Evolutionary conservation across 1,284 basidiomycete genomes (phyloP).

Genomic region (Austroboletus rostrupii): DNA sequence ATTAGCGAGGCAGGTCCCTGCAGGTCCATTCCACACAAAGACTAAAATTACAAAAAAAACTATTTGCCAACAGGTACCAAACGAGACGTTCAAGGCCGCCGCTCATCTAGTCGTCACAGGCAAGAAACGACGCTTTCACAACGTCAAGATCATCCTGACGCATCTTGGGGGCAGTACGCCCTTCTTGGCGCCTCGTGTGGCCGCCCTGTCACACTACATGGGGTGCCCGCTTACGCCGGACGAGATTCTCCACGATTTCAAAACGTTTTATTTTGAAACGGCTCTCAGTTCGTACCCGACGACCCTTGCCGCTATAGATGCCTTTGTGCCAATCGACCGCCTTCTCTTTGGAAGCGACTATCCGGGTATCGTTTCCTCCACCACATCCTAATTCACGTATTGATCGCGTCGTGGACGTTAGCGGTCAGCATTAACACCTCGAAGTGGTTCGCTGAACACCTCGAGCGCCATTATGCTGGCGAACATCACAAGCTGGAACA

Average conservation of each 20-base stretch:
- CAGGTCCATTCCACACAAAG: constrained; percentile 10
- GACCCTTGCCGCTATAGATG: constrained; percentile 46
- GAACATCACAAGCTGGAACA: constrained; percentile 34
- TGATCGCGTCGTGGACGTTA: constrained; percentile 23
- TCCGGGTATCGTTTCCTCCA: constrained; percentile 44
- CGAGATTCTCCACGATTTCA: constrained; percentile 64
- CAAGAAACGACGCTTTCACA: constrained; percentile 55
- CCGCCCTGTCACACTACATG: constrained; percentile 62
- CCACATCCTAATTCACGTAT: background rate
- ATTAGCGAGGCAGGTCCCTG: constrained; percentile 52
- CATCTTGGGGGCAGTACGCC: constrained; percentile 64
- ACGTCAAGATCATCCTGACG: constrained; percentile 61
- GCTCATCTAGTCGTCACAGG: constrained; percentile 69
- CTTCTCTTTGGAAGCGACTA: constrained; percentile 72
- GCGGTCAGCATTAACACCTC: constrained; percentile 55
- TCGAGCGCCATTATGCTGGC: constrained; percentile 43
- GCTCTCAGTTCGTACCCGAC: constrained; percentile 56
- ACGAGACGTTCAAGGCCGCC: constrained; percentile 76
- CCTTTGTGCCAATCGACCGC: constrained; percentile 43
- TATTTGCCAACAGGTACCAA: constrained; percentile 51
- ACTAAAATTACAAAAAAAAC: constrained; percentile 11
- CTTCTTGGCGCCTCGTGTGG: constrained; percentile 61
- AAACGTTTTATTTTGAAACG: constrained; percentile 66
- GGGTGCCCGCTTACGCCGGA: constrained; percentile 54
- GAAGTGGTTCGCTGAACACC: constrained; percentile 54